Evolutionary conservation across 1,284 basidiomycete genomes (phyloP).

Genomic region (Hypsizygus ulmarius): DNA sequence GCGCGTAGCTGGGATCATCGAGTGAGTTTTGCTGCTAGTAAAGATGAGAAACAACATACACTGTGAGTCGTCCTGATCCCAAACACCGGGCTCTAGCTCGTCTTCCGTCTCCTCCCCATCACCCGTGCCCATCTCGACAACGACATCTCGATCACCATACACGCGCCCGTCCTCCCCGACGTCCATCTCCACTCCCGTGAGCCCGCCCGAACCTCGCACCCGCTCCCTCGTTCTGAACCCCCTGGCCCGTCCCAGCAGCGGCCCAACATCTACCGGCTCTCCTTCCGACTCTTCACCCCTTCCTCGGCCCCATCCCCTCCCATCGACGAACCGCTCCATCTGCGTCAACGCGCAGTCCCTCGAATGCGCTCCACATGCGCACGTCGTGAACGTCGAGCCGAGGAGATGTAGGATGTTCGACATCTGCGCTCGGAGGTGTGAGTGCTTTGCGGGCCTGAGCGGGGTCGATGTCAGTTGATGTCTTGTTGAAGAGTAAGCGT

Average conservation of each 20-base stretch:
- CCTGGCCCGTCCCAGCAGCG: constrained; percentile 62
- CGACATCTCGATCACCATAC: constrained; percentile 3
- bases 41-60: neutral
- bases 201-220: constrained; percentile 51
- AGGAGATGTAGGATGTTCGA: constrained; percentile 72
- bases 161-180: constrained; percentile 6
- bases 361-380: constrained; percentile 66
- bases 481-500: constrained; percentile 6
- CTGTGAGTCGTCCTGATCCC: neutral
- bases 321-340: constrained; percentile 65
- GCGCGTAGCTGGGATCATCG: no score
- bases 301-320: constrained; percentile 16
- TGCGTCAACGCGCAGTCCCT: constrained; percentile 65
- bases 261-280: constrained; percentile 54
- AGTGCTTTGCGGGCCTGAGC: constrained; percentile 47
- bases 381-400: constrained; percentile 72
- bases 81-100: neutral
- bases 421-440: constrained; percentile 61
- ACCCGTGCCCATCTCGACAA: constrained; percentile 9
- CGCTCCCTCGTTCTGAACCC: constrained; percentile 64
- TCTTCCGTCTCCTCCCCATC: constrained; percentile 20
- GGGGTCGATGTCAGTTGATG: constrained; percentile 1
- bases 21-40: neutral
- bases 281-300: constrained; percentile 6
- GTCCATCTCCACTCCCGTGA: constrained; percentile 61